Evolutionary conservation across 257 asterid genomes (phyloP).

Genomic region (Penstemon newberryi): DNA sequence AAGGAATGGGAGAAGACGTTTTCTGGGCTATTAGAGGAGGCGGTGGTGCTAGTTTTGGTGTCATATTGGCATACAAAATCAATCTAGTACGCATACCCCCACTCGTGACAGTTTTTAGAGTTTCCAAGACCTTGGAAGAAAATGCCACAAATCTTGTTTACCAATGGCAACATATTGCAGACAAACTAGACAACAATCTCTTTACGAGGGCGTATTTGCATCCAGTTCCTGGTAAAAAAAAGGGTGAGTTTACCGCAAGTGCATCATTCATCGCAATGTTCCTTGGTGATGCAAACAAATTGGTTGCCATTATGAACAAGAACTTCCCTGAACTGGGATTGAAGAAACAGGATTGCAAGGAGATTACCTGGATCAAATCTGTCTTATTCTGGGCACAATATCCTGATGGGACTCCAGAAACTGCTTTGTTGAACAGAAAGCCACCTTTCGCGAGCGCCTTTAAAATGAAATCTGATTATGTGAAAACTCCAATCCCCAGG

Average conservation of each 20-base stretch:
- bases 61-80: slow-evolving; percentile 28
- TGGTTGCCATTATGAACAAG: neutral
- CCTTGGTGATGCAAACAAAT: slow-evolving; percentile 22
- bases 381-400: slow-evolving; percentile 18
- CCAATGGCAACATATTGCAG: slow-evolving; percentile 31
- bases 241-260: neutral
- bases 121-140: slow-evolving; percentile 15
- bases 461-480: slow-evolving; percentile 43
- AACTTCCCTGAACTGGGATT: slow-evolving; percentile 42
- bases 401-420: slow-evolving; percentile 13
- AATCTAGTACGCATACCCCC: slow-evolving; percentile 33
- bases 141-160: slow-evolving; percentile 27
- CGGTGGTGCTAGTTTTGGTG: slow-evolving; percentile 40
- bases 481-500: slow-evolving; percentile 31
- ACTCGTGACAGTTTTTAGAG: slow-evolving; percentile 22
- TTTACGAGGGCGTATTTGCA: slow-evolving; percentile 18
- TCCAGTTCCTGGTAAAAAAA: neutral
- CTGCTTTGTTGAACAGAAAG: slow-evolving; percentile 15
- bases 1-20: slow-evolving; percentile 41
- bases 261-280: slow-evolving; percentile 34
- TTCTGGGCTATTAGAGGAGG: slow-evolving; percentile 46
- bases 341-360: slow-evolving; percentile 27
- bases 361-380: slow-evolving; percentile 37
- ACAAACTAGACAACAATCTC: slow-evolving; percentile 21
- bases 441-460: neutral